Conservation (phyloP, 495 filamentous ascomycete genomes). For the Beverwykella pulmonaria region DNA sequence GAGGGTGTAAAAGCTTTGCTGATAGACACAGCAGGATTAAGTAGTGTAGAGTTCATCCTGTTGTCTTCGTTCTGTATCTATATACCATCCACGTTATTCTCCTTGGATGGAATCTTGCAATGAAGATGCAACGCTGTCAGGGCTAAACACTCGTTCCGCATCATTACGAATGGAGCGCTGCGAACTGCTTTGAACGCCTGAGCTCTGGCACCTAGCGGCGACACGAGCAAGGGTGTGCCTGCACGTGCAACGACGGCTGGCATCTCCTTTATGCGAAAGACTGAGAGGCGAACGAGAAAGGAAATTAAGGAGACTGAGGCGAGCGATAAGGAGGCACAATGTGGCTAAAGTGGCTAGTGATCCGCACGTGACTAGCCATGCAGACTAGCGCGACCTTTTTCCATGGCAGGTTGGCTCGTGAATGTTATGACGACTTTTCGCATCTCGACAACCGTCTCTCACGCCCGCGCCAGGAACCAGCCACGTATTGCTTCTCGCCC, state of each 20-base stretch:
- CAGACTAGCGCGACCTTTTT: neutral
- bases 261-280: conserved; percentile 24
- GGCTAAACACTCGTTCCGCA: too few relatives aligned
- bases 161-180: too few relatives aligned
- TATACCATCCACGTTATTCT: too few relatives aligned
- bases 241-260: neutral
- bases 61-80: too few relatives aligned
- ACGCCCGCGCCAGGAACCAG: neutral
- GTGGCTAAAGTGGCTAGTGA: neutral
- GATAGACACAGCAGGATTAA: too few relatives aligned
- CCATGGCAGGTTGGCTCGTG: conserved; percentile 1
- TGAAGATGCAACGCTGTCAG: too few relatives aligned
- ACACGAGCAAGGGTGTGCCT: neutral
- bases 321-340: neutral
- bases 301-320: neutral
- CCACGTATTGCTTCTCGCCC: neutral
- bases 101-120: too few relatives aligned
- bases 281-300: neutral
- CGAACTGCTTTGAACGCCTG: too few relatives aligned
- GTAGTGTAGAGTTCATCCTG: too few relatives aligned
- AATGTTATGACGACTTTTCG: conserved; percentile 1
- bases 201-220: too few relatives aligned
- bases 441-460: neutral
- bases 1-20: too few relatives aligned
- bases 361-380: neutral